These are phyloP conservation scores for Alternaria arborescens DNA, from an alignment of 2,329 filamentous ascomycete species.

Conservation along the genomic window DNA sequence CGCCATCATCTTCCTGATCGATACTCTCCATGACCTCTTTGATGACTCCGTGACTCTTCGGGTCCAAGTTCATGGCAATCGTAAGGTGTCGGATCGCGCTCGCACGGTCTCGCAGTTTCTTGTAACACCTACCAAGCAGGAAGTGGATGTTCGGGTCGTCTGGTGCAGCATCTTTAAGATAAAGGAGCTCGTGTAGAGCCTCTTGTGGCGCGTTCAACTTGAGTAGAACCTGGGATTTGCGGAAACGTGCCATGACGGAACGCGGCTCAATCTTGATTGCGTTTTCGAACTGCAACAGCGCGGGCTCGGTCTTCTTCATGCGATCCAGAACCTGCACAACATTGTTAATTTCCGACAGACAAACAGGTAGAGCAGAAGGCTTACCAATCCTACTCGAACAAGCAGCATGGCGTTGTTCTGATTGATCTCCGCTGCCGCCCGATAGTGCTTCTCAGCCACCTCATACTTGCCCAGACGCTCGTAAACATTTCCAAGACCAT, in stretches of 20 bases:
- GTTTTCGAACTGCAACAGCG: conserved; percentile 80
- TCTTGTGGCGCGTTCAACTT: conserved; percentile 73
- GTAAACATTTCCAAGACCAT: conserved; percentile 82
- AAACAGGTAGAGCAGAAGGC: conserved; percentile 20
- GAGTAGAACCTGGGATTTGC: conserved; percentile 88
- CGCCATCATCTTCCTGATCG: conserved; percentile 71
- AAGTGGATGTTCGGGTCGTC: conserved; percentile 98
- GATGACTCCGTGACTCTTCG: conserved; percentile 93
- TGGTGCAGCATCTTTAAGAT: conserved; percentile 89
- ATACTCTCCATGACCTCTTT: conserved; percentile 96
- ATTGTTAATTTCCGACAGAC: conserved; percentile 3
- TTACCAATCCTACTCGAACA: conserved; percentile 87
- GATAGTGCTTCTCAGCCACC: conserved; percentile 90
- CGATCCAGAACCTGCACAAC: conserved; percentile 72
- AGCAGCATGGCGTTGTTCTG: conserved; percentile 92
- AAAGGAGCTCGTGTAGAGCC: conserved; percentile 82
- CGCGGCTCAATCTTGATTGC: conserved; percentile 84
- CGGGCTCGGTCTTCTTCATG: conserved; percentile 80
- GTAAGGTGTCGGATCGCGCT: conserved; percentile 94
- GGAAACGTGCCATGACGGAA: conserved; percentile 86
- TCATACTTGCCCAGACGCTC: conserved; percentile 91
- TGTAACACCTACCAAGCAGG: conserved; percentile 80
- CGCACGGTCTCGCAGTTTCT: conserved; percentile 66
- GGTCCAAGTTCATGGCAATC: conserved; percentile 92
- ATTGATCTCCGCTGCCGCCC: conserved; percentile 87